A percentile compares a stretch with the other conserved stretches of the same genome.
These are phyloP conservation scores for Epichloe festucae DNA, from an alignment of 2,329 filamentous ascomycete species.

Conservation along the genomic window DNA sequence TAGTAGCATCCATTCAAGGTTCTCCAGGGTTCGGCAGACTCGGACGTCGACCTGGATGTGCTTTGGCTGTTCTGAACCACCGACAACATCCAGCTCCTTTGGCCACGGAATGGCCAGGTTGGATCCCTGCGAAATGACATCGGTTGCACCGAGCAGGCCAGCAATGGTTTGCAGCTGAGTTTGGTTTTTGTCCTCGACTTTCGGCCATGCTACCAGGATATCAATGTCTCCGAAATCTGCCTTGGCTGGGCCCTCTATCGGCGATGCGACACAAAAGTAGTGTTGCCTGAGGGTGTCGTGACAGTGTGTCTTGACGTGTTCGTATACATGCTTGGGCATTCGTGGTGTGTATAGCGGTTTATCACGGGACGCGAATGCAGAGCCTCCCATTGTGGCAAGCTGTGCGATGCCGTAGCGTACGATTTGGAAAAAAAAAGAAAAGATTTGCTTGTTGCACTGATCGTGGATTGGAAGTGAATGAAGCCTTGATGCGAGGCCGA, in stretches of 20 bases:
- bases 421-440: too few relatives aligned
- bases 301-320: constrained; percentile 32
- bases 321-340: constrained; percentile 48
- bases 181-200: constrained; percentile 3
- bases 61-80: neutral
- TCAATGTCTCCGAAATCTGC: constrained; percentile 60
- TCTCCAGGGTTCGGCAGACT: constrained; percentile 29
- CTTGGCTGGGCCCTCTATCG: constrained; percentile 60
- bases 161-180: constrained; percentile 20
- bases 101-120: constrained; percentile 47
- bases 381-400: constrained; percentile 50
- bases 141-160: constrained; percentile 30
- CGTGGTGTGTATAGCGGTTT: constrained; percentile 48
- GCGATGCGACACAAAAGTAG: constrained; percentile 42
- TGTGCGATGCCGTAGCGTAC: too few relatives aligned
- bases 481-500: too few relatives aligned
- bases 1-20: constrained; percentile 52
- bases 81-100: neutral
- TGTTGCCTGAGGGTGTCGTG: constrained; percentile 33
- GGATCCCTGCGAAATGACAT: constrained; percentile 19
- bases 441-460: too few relatives aligned
- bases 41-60: constrained; percentile 60
- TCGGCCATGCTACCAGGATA: constrained; percentile 40
- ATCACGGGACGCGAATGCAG: constrained; percentile 36
- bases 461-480: too few relatives aligned